phyloP scores from a whole-genome alignment of 164 flowering plant genomes.

The Stephania yunnanensis region DNA sequence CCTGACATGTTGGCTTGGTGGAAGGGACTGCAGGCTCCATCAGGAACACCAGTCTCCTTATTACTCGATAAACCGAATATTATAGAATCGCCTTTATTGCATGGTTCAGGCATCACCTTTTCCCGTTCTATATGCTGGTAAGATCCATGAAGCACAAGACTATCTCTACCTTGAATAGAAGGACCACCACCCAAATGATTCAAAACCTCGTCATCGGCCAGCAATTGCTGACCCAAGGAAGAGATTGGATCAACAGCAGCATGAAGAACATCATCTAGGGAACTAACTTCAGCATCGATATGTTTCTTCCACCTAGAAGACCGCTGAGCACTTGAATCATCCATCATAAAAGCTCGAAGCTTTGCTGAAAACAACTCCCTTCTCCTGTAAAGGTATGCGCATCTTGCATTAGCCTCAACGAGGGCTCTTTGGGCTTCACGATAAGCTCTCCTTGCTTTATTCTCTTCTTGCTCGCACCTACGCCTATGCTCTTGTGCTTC shows the following conservation, averaged over 20 bases:
- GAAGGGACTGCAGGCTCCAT: conserved; percentile 35
- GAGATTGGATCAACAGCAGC: conserved; percentile 25
- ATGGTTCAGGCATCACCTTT: conserved; percentile 38
- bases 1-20: conserved; percentile 32
- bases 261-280: conserved; percentile 21
- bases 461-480: conserved; percentile 79
- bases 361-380: conserved; percentile 55
- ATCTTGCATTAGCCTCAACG: conserved; percentile 68
- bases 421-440: conserved; percentile 76
- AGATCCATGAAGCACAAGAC: conserved; percentile 17
- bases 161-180: conserved; percentile 23
- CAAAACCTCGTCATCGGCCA: conserved; percentile 22
- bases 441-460: conserved; percentile 71
- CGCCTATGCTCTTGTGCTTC: conserved; percentile 74
- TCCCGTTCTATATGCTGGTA: conserved; percentile 26
- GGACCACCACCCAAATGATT: conserved; percentile 28
- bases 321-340: conserved; percentile 40
- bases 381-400: conserved; percentile 51
- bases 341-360: conserved; percentile 43
- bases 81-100: conserved; percentile 57
- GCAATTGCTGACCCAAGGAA: conserved; percentile 21
- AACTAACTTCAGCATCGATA: conserved; percentile 23
- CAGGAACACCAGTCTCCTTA: conserved; percentile 21
- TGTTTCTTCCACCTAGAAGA: conserved; percentile 30
- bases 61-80: conserved; percentile 39